Conservation (phyloP, 768 basidiomycete genomes). For the Paxillus ammoniavirescens region DNA sequence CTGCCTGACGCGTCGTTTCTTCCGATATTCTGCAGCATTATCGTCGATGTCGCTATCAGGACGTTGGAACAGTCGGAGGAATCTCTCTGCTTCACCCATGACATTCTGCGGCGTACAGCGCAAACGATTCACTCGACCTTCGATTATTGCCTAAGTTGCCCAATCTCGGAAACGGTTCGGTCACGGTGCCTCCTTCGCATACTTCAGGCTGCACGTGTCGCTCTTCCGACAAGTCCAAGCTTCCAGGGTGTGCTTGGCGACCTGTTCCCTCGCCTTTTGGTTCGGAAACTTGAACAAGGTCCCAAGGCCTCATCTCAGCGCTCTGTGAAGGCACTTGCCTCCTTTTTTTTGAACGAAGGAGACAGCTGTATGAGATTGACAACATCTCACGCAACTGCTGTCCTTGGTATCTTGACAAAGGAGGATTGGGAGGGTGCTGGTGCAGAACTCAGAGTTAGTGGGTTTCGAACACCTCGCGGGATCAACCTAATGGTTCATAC, state of each 20-base stretch:
- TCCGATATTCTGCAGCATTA: slow-evolving; percentile 44
- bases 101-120: slow-evolving; percentile 43
- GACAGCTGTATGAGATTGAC: slow-evolving; percentile 30
- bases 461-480: slow-evolving; percentile 1
- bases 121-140: slow-evolving; percentile 41
- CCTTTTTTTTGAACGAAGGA: slow-evolving; percentile 25
- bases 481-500: slow-evolving; percentile 8
- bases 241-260: slow-evolving; percentile 31
- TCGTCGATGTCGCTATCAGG: slow-evolving; percentile 44
- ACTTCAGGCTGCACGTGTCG: slow-evolving; percentile 30
- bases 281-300: slow-evolving; percentile 44
- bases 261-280: slow-evolving; percentile 24
- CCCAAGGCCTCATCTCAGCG: slow-evolving; percentile 25
- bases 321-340: slow-evolving; percentile 12
- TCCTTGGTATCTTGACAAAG: slow-evolving; percentile 38
- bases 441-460: slow-evolving; percentile 32
- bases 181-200: slow-evolving; percentile 41
- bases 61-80: slow-evolving; percentile 42
- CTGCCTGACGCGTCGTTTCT: slow-evolving; percentile 41
- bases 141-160: slow-evolving; percentile 41
- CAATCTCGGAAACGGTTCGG: slow-evolving; percentile 32
- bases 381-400: slow-evolving; percentile 27
- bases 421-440: slow-evolving; percentile 39
- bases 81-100: slow-evolving; percentile 49
- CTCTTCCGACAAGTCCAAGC: slow-evolving; percentile 22